phyloP scores from a whole-genome alignment of 2,329 filamentous ascomycete genomes.

The Diaporthe citriasiana region DNA sequence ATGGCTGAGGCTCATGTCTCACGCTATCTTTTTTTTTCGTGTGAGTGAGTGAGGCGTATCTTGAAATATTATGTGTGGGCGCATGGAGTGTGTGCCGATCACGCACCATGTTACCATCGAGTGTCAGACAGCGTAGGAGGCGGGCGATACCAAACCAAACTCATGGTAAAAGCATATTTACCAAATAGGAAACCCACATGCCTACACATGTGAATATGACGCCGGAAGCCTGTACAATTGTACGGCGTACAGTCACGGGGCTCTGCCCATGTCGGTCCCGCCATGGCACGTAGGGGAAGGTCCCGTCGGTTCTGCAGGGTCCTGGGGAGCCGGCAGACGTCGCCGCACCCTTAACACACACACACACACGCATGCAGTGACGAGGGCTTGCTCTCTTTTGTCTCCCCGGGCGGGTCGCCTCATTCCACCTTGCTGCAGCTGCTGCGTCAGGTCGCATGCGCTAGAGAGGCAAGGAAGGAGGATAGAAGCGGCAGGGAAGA shows the following conservation, averaged over 20 bases:
- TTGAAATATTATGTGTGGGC: background rate
- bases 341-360: background rate
- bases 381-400: background rate
- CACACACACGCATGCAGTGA: background rate
- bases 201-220: background rate
- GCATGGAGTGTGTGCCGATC: background rate
- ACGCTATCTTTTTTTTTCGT: background rate
- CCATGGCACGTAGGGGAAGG: background rate
- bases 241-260: background rate
- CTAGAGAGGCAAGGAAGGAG: constrained; percentile 1
- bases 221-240: background rate
- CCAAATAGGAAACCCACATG: background rate
- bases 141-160: background rate
- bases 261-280: background rate
- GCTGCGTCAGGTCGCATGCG: background rate
- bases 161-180: background rate
- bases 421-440: background rate
- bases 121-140: background rate
- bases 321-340: background rate
- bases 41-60: background rate
- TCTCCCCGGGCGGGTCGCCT: background rate
- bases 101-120: background rate
- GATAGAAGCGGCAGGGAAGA: constrained; percentile 13
- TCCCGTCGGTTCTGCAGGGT: background rate
- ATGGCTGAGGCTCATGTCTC: background rate